Base-by-base conservation (phyloP, 1,284 basidiomycete genomes). In the Ganoderma resinaceum region DNA sequence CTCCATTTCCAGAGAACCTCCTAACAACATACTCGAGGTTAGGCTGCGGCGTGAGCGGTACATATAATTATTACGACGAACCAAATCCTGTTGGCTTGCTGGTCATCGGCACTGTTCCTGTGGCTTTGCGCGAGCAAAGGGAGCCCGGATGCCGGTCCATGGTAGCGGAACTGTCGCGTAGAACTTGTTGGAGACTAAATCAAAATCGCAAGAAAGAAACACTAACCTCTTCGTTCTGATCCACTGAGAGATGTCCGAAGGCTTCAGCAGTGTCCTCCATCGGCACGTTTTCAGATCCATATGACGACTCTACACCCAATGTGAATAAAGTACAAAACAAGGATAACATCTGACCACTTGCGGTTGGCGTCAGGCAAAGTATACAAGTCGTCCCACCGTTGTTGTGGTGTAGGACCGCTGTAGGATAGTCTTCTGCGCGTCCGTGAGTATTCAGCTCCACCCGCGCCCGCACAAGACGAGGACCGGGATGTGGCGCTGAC, bases 191-290 rank as follows among this genome's bases (percentile, higher is more conserved):
- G 52, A n/a, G 4, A 29, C 8, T 0, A 14, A 57, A 8, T 26
- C 37, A 3, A 9, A 20, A 20, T 46, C 42, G 6, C 11, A 6
- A 23, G 2, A 23, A 2, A 7, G 23, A 16, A 29, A 29, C 43
- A 12, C 75, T 12, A 71, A 91, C 92, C 81, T 95, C 92, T 75
- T 88, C 86, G 76, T 94, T 89, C 76, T 95, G 94, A 72, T 95
- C 92, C 53, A 95, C 80, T 2, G 92, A 93, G n/a, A 96, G 78
- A 74, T 92, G 90, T 3, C 94, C 93, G 53, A 90, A 81, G n/a
- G 86, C 83, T 69, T 91, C 89, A 2, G 88, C 83, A 0, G 90
- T 80, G 65, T 88, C 86, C 62, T 83, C 76, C 23, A 26, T 26
- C 23, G 46, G 46, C 46, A 78, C 80, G 5, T 83, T 79, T 81